Percentiles rank a stretch among this genome's conserved stretches.
These are phyloP conservation scores for Cicer cuneatum DNA, from an alignment of 306 rosid species.

Conservation along the genomic window DNA sequence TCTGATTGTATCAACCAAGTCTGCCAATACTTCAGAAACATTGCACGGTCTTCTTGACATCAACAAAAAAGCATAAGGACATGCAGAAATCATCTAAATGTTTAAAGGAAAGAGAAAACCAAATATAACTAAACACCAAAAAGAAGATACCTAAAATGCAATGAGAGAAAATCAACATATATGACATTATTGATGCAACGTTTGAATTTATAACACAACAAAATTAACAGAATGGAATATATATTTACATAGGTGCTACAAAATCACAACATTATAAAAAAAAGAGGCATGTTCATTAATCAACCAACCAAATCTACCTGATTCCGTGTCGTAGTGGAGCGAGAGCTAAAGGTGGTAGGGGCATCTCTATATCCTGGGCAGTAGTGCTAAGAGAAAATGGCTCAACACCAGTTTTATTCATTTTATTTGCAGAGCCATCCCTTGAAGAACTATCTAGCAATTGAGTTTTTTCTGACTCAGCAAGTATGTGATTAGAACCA, in stretches of 20 bases:
- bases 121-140: conserved; percentile 29
- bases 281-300: conserved; percentile 31
- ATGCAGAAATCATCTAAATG: conserved; percentile 33
- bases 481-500: conserved; percentile 58
- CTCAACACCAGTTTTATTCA: conserved; percentile 48
- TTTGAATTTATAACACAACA: conserved; percentile 21
- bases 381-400: conserved; percentile 58
- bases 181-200: conserved; percentile 26
- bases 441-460: conserved; percentile 54
- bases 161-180: conserved; percentile 9
- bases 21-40: conserved; percentile 79
- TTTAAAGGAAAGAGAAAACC: conserved; percentile 23
- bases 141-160: conserved; percentile 12
- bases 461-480: conserved; percentile 64
- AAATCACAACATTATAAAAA: background rate
- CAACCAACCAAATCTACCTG: conserved; percentile 61
- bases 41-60: conserved; percentile 96
- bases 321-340: conserved; percentile 80
- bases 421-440: conserved; percentile 57
- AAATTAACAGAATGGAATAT: background rate
- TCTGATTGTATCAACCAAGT: conserved; percentile 80
- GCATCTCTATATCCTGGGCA: conserved; percentile 78
- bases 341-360: conserved; percentile 88
- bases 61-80: conserved; percentile 53
- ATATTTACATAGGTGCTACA: background rate